Conservation (phyloP, 371 early-diverging fungal species). For the Mortierella sp. region DNA sequence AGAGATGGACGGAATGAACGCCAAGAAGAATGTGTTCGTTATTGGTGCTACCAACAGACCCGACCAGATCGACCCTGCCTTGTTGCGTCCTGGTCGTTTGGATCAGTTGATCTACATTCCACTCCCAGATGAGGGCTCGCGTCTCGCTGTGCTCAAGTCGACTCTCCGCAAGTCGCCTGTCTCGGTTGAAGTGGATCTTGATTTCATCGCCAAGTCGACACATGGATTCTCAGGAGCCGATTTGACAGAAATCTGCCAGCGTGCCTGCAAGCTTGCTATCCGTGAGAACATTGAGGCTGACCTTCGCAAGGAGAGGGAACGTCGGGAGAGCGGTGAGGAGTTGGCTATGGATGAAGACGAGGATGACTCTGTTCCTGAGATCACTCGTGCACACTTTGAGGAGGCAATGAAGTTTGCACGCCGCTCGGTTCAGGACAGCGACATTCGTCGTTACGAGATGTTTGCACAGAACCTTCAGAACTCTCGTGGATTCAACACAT, state of each 20-base stretch:
- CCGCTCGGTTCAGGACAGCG: conserved; percentile 96
- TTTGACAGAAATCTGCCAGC: conserved; percentile 99
- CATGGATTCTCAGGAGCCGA: conserved; percentile 99
- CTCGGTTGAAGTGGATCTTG: conserved; percentile 86
- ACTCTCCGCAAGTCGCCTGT: conserved; percentile 98
- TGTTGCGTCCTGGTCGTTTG: conserved; percentile 98
- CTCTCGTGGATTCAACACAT: conserved; percentile 88
- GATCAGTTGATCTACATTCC: conserved; percentile 99
- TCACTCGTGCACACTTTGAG: conserved; percentile 97
- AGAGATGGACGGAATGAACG: conserved; percentile 99
- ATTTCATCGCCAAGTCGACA: conserved; percentile 89
- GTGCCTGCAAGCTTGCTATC: conserved; percentile 99
- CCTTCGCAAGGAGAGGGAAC: conserved; percentile 76
- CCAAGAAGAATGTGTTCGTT: conserved; percentile 99
- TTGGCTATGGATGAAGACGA: conserved; percentile 85
- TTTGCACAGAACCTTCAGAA: conserved; percentile 98
- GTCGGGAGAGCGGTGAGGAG: conserved; percentile 77
- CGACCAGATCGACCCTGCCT: conserved; percentile 95
- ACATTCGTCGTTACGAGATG: conserved; percentile 99
- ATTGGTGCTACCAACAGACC: conserved; percentile 99
- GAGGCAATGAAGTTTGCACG: conserved; percentile 98
- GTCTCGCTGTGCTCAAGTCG: conserved; percentile 90
- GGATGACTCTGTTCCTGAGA: conserved; percentile 90
- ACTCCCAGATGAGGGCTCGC: conserved; percentile 95
- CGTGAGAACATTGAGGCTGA: conserved; percentile 98